Conservation (phyloP, 2,329 filamentous ascomycete genomes). For the Pseudogymnoascus sp. region DNA sequence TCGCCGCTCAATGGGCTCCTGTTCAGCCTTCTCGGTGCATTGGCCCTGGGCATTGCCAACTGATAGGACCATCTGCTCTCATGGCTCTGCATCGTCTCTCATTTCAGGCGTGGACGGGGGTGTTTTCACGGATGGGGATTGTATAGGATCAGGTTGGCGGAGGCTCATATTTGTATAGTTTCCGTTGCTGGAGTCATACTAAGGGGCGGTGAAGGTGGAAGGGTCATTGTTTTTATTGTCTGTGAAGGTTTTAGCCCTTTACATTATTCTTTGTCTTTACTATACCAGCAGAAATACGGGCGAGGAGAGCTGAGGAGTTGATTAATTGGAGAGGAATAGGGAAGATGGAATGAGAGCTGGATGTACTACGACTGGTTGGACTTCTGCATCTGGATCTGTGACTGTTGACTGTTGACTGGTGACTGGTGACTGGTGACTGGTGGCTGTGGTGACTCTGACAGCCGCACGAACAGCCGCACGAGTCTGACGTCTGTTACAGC, state of each 20-base stretch:
- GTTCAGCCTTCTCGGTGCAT: neutral
- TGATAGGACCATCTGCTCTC: neutral
- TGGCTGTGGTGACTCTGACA: neutral
- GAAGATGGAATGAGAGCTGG: neutral
- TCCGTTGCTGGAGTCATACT: constrained; percentile 1
- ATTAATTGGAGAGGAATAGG: neutral
- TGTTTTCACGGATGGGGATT: neutral
- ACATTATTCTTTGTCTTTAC: constrained; percentile 5
- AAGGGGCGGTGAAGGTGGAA: neutral
- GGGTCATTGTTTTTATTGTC: neutral
- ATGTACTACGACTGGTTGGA: neutral
- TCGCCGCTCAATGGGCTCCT: neutral
- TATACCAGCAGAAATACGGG: neutral
- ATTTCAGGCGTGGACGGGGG: neutral
- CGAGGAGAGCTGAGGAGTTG: neutral
- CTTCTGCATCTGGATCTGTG: neutral
- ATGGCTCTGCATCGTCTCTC: constrained; percentile 1
- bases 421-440: neutral
- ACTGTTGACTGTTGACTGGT: neutral
- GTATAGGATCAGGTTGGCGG: constrained; percentile 6
- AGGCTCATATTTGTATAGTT: constrained; percentile 7
- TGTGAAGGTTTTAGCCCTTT: constrained; percentile 6
- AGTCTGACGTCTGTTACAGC: neutral
- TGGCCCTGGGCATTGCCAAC: neutral
- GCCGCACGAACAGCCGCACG: neutral